phyloP scores from a whole-genome alignment of 1,284 basidiomycete genomes.

The Pseudozyma thailandica region DNA sequence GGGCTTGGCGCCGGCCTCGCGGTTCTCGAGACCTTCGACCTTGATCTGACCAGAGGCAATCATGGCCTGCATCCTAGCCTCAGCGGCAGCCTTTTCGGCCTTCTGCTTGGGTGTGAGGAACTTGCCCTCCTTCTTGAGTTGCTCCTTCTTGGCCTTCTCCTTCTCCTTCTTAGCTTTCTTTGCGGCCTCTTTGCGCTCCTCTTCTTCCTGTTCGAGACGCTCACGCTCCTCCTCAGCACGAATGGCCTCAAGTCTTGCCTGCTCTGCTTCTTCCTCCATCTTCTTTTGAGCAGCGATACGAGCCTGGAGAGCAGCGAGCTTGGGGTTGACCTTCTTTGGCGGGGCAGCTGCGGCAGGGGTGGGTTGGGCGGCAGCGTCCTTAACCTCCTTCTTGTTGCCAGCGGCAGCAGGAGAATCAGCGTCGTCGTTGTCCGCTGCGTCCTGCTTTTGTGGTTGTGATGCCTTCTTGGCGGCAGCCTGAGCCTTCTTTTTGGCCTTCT shows the following conservation, averaged over 20 bases:
- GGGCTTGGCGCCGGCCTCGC: constrained; percentile 68
- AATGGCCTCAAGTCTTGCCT: constrained; percentile 57
- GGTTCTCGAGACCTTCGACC: constrained; percentile 81
- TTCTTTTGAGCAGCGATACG: constrained; percentile 66
- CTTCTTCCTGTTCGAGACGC: constrained; percentile 64
- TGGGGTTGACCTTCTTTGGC: constrained; percentile 60
- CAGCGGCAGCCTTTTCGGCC: constrained; percentile 89
- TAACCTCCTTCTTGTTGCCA: constrained; percentile 61
- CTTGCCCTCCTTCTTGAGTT: constrained; percentile 67
- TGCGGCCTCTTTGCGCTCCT: constrained; percentile 64
- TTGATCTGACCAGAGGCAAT: constrained; percentile 83
- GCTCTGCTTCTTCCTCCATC: constrained; percentile 64
- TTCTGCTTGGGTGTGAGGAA: constrained; percentile 79
- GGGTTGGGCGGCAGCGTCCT: constrained; percentile 44
- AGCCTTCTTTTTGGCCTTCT: constrained; percentile 66
- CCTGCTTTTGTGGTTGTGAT: constrained; percentile 37
- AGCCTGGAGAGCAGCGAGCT: constrained; percentile 64
- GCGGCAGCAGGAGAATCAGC: constrained; percentile 24
- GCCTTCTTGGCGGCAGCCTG: constrained; percentile 63
- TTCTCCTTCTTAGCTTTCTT: constrained; percentile 64
- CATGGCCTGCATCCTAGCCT: constrained; percentile 89
- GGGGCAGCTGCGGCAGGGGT: constrained; percentile 41
- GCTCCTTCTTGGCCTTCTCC: constrained; percentile 65
- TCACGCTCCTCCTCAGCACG: constrained; percentile 64
- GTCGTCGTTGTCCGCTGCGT: constrained; percentile 30